Percentiles rank a stretch among this genome's conserved stretches.
phyloP scores from a whole-genome alignment of 148 eudicot genomes.

The Amaranthus hypochondriacus region DNA sequence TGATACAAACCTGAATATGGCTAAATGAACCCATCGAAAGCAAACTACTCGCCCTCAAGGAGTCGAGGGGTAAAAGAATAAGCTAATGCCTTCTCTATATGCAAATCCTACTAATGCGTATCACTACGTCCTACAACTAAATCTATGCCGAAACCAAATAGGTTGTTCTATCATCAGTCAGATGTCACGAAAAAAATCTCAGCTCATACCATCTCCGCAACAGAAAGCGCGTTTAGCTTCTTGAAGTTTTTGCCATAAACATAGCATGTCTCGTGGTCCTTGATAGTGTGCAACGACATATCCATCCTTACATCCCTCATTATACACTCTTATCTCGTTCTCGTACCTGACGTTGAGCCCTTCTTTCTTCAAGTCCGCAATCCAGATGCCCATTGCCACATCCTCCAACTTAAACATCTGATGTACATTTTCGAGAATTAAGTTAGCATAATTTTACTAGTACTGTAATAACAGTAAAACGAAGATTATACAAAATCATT shows the following conservation, averaged over 20 bases:
- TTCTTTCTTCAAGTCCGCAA: conserved; percentile 62
- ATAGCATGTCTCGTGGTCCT: conserved; percentile 83
- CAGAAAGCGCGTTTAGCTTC: conserved; percentile 64
- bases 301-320: conserved; percentile 70
- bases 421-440: conserved; percentile 7
- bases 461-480: too few relatives aligned
- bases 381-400: conserved; percentile 99
- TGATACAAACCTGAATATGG: conserved; percentile 8
- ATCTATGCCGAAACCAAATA: conserved; percentile 8
- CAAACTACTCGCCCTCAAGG: conserved; percentile 19
- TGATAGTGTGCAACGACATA: conserved; percentile 94
- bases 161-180: background rate
- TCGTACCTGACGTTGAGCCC: conserved; percentile 68
- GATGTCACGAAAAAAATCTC: background rate
- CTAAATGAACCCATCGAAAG: conserved; percentile 6
- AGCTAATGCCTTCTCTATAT: conserved; percentile 22
- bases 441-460: background rate
- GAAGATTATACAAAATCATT: too few relatives aligned
- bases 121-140: conserved; percentile 15
- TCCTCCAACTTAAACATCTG: conserved; percentile 99
- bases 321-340: conserved; percentile 61
- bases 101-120: conserved; percentile 20
- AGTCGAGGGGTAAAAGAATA: conserved; percentile 23
- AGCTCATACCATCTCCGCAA: conserved; percentile 43
- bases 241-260: conserved; percentile 94